phyloP scores from a whole-genome alignment of 2,329 filamentous ascomycete species.

The Trichophyton simii region DNA sequence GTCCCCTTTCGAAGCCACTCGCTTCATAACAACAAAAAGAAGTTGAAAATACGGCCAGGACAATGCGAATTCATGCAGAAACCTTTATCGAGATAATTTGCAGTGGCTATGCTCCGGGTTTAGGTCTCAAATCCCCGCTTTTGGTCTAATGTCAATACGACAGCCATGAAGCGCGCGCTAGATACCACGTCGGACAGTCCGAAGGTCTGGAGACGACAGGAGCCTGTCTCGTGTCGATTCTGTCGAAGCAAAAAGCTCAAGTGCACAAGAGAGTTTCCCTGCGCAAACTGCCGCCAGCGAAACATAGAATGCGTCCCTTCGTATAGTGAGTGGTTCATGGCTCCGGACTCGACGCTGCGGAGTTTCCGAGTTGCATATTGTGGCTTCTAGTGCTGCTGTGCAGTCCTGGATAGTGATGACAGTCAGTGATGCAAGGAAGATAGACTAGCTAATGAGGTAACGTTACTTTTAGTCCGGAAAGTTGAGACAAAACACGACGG shows the following conservation, averaged over 20 bases:
- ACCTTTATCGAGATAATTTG: neutral
- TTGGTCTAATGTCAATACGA: neutral
- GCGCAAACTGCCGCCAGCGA: conserved; percentile 32
- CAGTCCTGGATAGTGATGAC: neutral
- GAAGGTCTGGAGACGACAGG: conserved; percentile 3
- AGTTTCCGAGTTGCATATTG: neutral
- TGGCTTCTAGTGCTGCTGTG: neutral
- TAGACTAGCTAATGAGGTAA: neutral
- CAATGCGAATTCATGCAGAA: no score
- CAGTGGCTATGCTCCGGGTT: neutral
- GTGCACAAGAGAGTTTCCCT: conserved; percentile 42
- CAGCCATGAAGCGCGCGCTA: conserved; percentile 4
- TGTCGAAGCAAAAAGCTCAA: conserved; percentile 38
- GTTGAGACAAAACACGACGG: neutral
- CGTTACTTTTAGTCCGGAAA: neutral
- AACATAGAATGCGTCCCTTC: conserved; percentile 1
- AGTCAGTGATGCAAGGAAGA: neutral
- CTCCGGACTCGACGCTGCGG: neutral
- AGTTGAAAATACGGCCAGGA: no score
- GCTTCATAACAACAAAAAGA: no score
- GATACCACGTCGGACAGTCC: neutral
- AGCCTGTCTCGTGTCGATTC: conserved; percentile 29
- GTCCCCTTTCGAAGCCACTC: no score
- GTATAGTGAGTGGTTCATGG: neutral
- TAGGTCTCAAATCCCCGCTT: neutral